Percentiles rank a stretch among this genome's conserved stretches.
Conservation (phyloP, 2,329 filamentous ascomycete species). For the Pseudogymnoascus sp. region DNA sequence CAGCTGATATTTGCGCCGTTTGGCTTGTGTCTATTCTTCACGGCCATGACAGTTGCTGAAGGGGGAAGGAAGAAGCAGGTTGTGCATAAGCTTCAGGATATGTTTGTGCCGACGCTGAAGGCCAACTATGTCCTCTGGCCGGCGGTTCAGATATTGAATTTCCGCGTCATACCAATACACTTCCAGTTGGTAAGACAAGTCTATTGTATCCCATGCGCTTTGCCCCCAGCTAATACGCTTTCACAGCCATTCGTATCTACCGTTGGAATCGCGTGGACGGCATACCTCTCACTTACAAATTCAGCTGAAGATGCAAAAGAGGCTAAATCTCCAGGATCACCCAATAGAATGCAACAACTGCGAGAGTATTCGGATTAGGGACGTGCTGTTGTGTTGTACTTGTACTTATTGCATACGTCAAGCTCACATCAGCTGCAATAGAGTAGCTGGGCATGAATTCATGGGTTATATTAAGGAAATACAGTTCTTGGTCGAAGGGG, state of each 20-base stretch:
- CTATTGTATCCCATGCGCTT: background rate
- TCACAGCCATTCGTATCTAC: conserved; percentile 87
- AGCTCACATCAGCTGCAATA: background rate
- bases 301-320: conserved; percentile 53
- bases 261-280: conserved; percentile 94
- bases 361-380: background rate
- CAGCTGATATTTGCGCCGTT: conserved; percentile 90
- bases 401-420: background rate
- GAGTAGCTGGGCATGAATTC: background rate
- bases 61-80: conserved; percentile 79
- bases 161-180: conserved; percentile 87
- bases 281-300: conserved; percentile 89
- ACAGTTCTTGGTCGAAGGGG: conserved; percentile 1
- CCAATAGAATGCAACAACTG: background rate
- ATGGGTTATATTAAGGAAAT: background rate
- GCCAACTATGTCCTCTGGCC: conserved; percentile 96
- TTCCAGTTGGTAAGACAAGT: conserved; percentile 77
- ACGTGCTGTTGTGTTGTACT: background rate
- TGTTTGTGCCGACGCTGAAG: conserved; percentile 89
- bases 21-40: conserved; percentile 74
- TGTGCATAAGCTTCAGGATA: conserved; percentile 77
- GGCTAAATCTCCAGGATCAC: background rate
- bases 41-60: conserved; percentile 92
- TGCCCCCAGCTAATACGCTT: conserved; percentile 14
- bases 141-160: conserved; percentile 92